phyloP scores from a whole-genome alignment of 306 rosid species.

The Fragaria iinumae region DNA sequence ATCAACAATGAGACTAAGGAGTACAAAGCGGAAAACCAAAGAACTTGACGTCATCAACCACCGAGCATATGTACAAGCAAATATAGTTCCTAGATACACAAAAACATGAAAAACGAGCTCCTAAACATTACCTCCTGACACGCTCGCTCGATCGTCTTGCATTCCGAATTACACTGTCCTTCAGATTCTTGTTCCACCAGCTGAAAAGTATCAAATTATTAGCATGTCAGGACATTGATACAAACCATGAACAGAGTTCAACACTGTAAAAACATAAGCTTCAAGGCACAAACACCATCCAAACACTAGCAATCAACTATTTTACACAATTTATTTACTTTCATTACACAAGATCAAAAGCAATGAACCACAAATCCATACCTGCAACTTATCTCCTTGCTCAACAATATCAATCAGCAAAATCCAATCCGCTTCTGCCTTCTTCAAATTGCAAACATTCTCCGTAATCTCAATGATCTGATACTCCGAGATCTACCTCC shows the following conservation, averaged over 20 bases:
- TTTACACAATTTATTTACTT: neutral
- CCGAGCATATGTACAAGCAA: neutral
- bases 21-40: constrained; percentile 1
- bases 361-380: constrained; percentile 27
- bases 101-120: constrained; percentile 1
- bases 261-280: neutral
- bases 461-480: constrained; percentile 89
- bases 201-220: constrained; percentile 40
- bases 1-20: neutral
- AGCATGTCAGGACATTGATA: neutral
- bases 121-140: constrained; percentile 70
- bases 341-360: constrained; percentile 1
- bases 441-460: constrained; percentile 92
- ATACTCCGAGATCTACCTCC: constrained; percentile 74
- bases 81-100: neutral
- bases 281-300: neutral
- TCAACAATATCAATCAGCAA: constrained; percentile 81
- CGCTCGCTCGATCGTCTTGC: constrained; percentile 92
- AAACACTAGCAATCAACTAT: neutral
- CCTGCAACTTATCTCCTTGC: constrained; percentile 72
- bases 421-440: constrained; percentile 93
- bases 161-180: constrained; percentile 97
- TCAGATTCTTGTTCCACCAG: constrained; percentile 85
- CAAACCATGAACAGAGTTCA: neutral
- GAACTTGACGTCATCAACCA: neutral